Evolutionary conservation across 2,329 filamentous ascomycete genomes (phyloP).

Genomic region (Cylindrodendrum hubeiense): DNA sequence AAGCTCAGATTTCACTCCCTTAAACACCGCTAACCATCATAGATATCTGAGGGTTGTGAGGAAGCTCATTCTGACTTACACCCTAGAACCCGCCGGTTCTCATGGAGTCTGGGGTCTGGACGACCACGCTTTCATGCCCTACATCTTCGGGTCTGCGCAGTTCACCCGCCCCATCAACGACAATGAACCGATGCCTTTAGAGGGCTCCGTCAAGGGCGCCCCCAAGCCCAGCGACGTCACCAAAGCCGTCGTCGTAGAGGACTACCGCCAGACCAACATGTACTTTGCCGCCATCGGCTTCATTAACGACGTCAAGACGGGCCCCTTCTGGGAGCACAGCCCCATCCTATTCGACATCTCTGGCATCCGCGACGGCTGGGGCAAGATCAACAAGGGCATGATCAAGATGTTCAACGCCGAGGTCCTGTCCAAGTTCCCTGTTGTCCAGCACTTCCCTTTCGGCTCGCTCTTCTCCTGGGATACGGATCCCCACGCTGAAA

Average conservation of each 20-base stretch:
- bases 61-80: conserved; percentile 89
- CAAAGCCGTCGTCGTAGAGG: conserved; percentile 73
- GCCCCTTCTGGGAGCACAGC: conserved; percentile 97
- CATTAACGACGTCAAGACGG: conserved; percentile 96
- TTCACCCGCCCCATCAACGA: conserved; percentile 80
- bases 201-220: conserved; percentile 80
- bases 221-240: conserved; percentile 79
- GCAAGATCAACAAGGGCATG: conserved; percentile 99
- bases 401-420: conserved; percentile 99
- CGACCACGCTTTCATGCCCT: conserved; percentile 93
- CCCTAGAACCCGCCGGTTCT: conserved; percentile 92
- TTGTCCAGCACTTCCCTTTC: conserved; percentile 96
- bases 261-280: conserved; percentile 78
- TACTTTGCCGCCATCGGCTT: conserved; percentile 98
- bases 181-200: conserved; percentile 74
- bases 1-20: not conserved
- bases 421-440: conserved; percentile 95
- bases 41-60: conserved; percentile 87
- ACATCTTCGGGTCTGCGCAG: conserved; percentile 95
- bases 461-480: conserved; percentile 86
- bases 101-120: conserved; percentile 99
- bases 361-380: conserved; percentile 93
- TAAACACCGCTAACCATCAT: conserved; percentile 1
- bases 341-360: conserved; percentile 95
- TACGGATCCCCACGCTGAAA: conserved; percentile 69